Evolutionary conservation across 1,139 yeast genomes (phyloP), one percentile per base, ranked within the genome.

Genomic region (Geotrichum fermentans): DNA sequence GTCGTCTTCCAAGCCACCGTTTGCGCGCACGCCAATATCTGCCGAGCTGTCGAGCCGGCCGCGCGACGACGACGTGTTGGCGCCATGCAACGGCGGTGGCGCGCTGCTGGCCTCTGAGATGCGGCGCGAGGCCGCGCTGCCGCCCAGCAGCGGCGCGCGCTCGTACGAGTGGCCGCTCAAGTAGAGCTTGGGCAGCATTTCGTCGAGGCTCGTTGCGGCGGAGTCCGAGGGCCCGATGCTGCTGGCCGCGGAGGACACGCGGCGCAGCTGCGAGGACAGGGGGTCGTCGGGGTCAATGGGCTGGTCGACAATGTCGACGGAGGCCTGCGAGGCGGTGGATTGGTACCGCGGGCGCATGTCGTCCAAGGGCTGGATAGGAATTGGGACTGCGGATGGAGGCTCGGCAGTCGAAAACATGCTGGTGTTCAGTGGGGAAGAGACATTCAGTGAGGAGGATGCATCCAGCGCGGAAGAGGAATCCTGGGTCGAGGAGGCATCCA

Each of bases 271-370:
- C 8, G 32, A n/a, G 8, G 39, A 33, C 32, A 42, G 33, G 8
- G 45, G 45, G 34, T 42, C 45, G 22, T 34, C 24, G 16, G 45
- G 45, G 17, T 42, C 45, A 7, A 18, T 17, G 7, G 18, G 22
- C 26, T 42, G 45, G 26, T 42, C 45, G 4, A 42, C 45, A 24
- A 42, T 42, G 38, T 42, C 45, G 17, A 42, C 45, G 5, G 40
- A 37, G 40, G 38, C 21, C 13, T 35, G 18, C 10, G 45, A 41
- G 4, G 39, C 13, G 20, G 30, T 26, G 17, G 29, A 30, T n/a
- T 42, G 45, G 17, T 17, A 42, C 22, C 45, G 39, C 24, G 32
- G 33, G 21, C 33, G 21, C 16, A 4, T 3, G 5, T 24, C 8
- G 28, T 24, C 28, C 11, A 8, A 13, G 30, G 8, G 13, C 13